Evolutionary conservation across 163 green algal genomes (phyloP), one percentile per base, ranked within the genome.

Genomic region (Chlamydomonas reinhardtii): DNA sequence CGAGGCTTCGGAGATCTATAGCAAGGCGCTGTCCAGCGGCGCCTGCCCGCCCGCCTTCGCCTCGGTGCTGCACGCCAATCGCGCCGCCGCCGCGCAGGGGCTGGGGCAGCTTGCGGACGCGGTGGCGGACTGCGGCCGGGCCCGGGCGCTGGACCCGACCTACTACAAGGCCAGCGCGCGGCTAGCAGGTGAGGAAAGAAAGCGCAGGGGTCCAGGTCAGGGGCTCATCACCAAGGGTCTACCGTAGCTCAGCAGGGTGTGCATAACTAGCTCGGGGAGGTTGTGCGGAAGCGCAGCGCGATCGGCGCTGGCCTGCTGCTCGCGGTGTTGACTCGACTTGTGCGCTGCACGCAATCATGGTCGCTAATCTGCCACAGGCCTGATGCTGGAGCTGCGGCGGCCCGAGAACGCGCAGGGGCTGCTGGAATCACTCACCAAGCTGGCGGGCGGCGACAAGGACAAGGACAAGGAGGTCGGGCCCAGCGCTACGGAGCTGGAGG

Each of bases 61-160:
- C 4, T 90, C 94, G 4, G 73, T 96, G 82, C 86, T 96, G 88
- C 85, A 95, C 76, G 81, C 87, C 86, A 96, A 96, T 89, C 89
- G 94, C 19, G 94, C 93, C 1, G 94, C 94, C 2, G 94, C 93
- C 15, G 76, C 93, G 56, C 85, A 92, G 71, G 85, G 74, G 27
- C 59, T 90, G 61, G 82, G 83, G 27, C 71, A 79, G 59, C 56
- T 90, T 4, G 88, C 83, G 25, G 91, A 95, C 34, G 92, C 94
- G 20, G 84, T 96, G n/a, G 94, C 94, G 32, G 94, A 96, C 90
- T 96, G 94, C 73, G 85, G 89, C n/a, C 90, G 94, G 1, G 91
- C 94, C 19, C 68, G 76, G 0, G 94, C 94, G 15, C 89, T 96
- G 70, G 89, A 93, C 74, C 91, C 93, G 0, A 22, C 43, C 0